Evolutionary conservation across 2,329 filamentous ascomycete genomes (phyloP).

Genomic region (Ophiostoma angusticollis): DNA sequence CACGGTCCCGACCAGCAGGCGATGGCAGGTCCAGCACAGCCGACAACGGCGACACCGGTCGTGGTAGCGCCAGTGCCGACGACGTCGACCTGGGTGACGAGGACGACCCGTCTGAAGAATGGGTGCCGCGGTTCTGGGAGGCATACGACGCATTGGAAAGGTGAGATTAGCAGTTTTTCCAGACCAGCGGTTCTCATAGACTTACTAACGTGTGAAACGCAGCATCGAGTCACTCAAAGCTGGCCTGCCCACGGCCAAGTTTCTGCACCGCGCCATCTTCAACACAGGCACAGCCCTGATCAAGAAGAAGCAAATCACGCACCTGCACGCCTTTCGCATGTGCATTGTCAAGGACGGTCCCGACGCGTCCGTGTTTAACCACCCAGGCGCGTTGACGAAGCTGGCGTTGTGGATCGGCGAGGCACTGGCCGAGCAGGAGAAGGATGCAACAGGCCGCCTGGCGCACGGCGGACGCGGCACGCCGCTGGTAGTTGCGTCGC

Average conservation of each 20-base stretch:
- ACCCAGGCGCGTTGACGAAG: conserved; percentile 86
- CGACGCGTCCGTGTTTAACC: conserved; percentile 81
- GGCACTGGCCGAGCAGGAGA: conserved; percentile 80
- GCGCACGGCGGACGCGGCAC: conserved; percentile 59
- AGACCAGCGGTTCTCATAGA: background rate
- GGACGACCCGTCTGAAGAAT: conserved; percentile 37
- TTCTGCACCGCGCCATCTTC: conserved; percentile 83
- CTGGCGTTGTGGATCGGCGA: conserved; percentile 90
- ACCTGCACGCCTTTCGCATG: conserved; percentile 85
- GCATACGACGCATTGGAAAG: conserved; percentile 60
- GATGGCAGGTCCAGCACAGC: conserved; percentile 18
- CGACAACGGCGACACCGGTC: conserved; percentile 16
- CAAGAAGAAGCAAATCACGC: conserved; percentile 86
- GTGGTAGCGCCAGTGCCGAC: conserved; percentile 30
- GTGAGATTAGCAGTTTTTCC: conserved; percentile 25
- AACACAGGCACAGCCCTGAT: conserved; percentile 84
- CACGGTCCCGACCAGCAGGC: conserved; percentile 22
- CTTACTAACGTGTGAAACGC: too few species aligned
- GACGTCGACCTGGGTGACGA: conserved; percentile 31
- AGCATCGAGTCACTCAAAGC: conserved; percentile 65
- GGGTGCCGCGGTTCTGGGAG: conserved; percentile 55
- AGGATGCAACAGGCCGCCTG: conserved; percentile 57
- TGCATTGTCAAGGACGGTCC: conserved; percentile 92
- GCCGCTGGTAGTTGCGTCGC: conserved; percentile 77
- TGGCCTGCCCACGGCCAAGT: conserved; percentile 71